A percentile compares a stretch with the other conserved stretches of the same genome.
phyloP scores from a whole-genome alignment of 2,329 filamentous ascomycete genomes.

The Calonectria pseudoreteaudii region DNA sequence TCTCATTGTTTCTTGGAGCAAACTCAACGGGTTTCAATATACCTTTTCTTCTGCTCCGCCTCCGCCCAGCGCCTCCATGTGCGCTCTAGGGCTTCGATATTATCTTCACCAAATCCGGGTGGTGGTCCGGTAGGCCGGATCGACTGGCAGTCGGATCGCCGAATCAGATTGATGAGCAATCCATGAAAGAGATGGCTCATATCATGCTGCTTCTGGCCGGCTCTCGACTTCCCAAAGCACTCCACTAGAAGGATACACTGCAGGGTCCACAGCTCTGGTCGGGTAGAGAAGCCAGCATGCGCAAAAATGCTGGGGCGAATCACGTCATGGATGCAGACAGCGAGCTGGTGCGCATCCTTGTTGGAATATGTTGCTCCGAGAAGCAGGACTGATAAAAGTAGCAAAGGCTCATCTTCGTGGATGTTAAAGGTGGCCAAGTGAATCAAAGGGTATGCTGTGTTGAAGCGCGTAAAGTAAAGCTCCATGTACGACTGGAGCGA shows the following conservation, averaged over 20 bases:
- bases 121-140: slow-evolving; percentile 42
- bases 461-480: slow-evolving; percentile 71
- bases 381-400: slow-evolving; percentile 66
- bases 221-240: slow-evolving; percentile 73
- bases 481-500: slow-evolving; percentile 68
- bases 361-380: slow-evolving; percentile 72
- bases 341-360: slow-evolving; percentile 69
- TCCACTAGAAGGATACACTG: slow-evolving; percentile 73
- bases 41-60: slow-evolving; percentile 69
- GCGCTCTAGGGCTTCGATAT: slow-evolving; percentile 53
- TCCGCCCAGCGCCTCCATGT: slow-evolving; percentile 66
- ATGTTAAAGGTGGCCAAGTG: slow-evolving; percentile 69
- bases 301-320: slow-evolving; percentile 70
- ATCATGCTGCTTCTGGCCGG: slow-evolving; percentile 72
- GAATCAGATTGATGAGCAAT: slow-evolving; percentile 52
- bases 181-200: slow-evolving; percentile 68
- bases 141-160: slow-evolving; percentile 51
- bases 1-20: not conserved
- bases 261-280: slow-evolving; percentile 71
- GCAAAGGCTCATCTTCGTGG: slow-evolving; percentile 59
- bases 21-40: not conserved
- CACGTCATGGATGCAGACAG: slow-evolving; percentile 71
- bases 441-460: slow-evolving; percentile 69
- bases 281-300: slow-evolving; percentile 66
- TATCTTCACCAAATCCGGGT: slow-evolving; percentile 40